Conservation (phyloP, 2,329 filamentous ascomycete species). For the Dactylellina cionopaga region DNA sequence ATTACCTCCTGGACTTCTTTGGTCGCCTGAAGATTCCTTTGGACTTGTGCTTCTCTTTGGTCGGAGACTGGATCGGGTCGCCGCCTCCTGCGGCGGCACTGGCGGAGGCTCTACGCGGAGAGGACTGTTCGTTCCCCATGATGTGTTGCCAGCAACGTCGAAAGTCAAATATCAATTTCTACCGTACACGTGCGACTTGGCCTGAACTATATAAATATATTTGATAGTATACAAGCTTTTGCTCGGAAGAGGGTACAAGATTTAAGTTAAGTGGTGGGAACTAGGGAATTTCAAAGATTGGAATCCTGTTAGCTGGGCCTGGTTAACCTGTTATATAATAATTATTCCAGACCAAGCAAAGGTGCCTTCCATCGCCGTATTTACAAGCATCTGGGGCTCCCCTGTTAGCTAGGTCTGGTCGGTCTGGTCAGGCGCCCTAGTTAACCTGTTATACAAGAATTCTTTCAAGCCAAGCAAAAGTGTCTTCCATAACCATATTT, state of each 20-base stretch:
- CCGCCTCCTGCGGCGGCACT: not conserved
- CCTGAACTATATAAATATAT: too few relatives aligned
- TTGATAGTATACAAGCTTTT: too few relatives aligned
- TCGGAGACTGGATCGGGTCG: conserved; percentile 10
- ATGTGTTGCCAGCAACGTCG: conserved; percentile 1
- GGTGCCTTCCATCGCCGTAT: too few relatives aligned
- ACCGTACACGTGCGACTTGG: too few relatives aligned
- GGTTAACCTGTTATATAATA: too few relatives aligned
- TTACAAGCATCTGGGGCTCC: too few relatives aligned
- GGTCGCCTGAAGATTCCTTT: conserved; percentile 28
- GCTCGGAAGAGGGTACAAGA: not conserved
- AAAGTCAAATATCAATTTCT: too few relatives aligned
- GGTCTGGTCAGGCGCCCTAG: conserved; percentile 2
- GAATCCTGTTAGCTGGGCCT: not conserved
- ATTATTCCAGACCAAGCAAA: too few relatives aligned
- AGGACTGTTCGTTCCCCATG: conserved; percentile 53
- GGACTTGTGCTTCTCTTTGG: conserved; percentile 8
- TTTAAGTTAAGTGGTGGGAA: not conserved
- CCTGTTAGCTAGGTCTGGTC: not conserved
- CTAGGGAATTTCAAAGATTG: too few relatives aligned
- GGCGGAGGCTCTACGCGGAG: conserved; percentile 13
- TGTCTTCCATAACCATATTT: too few relatives aligned
- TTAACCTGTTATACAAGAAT: not conserved
- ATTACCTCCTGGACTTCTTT: conserved; percentile 40
- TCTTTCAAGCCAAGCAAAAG: too few relatives aligned